These are phyloP conservation scores for Fraxinus anomala DNA, from an alignment of 257 asterid genomes.

Conservation along the genomic window DNA sequence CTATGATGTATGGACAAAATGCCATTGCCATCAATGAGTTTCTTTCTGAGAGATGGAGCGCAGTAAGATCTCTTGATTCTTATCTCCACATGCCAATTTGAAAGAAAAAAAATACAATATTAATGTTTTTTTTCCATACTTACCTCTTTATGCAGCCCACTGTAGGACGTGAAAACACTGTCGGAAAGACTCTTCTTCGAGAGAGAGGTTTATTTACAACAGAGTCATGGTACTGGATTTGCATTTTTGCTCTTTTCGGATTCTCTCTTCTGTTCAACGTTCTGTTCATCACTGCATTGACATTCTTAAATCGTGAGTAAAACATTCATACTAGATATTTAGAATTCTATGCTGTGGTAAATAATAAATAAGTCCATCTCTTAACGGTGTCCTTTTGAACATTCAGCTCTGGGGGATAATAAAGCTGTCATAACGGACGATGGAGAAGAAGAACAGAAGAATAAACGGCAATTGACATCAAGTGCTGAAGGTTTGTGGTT, in stretches of 20 bases:
- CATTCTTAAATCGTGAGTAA: slow-evolving; percentile 72
- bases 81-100: not conserved
- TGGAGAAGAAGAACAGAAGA: slow-evolving; percentile 31
- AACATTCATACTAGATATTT: not conserved
- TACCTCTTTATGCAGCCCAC: slow-evolving; percentile 45
- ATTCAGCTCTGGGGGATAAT: slow-evolving; percentile 71
- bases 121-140: not conserved
- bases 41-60: slow-evolving; percentile 79
- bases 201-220: slow-evolving; percentile 68
- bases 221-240: slow-evolving; percentile 73
- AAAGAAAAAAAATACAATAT: not conserved
- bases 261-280: slow-evolving; percentile 74
- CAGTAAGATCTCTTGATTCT: slow-evolving; percentile 42
- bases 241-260: slow-evolving; percentile 63
- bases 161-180: slow-evolving; percentile 59
- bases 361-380: slow-evolving; percentile 5
- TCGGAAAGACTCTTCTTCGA: slow-evolving; percentile 74
- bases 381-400: slow-evolving; percentile 17
- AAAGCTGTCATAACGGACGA: slow-evolving; percentile 54
- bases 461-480: slow-evolving; percentile 20
- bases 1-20: slow-evolving; percentile 92
- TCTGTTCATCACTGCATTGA: slow-evolving; percentile 65
- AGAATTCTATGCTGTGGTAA: not conserved
- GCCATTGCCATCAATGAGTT: slow-evolving; percentile 87
- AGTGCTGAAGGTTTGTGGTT: slow-evolving; percentile 43